Conservation (phyloP, 805 yeast species). For the Starmerella stellata region DNA sequence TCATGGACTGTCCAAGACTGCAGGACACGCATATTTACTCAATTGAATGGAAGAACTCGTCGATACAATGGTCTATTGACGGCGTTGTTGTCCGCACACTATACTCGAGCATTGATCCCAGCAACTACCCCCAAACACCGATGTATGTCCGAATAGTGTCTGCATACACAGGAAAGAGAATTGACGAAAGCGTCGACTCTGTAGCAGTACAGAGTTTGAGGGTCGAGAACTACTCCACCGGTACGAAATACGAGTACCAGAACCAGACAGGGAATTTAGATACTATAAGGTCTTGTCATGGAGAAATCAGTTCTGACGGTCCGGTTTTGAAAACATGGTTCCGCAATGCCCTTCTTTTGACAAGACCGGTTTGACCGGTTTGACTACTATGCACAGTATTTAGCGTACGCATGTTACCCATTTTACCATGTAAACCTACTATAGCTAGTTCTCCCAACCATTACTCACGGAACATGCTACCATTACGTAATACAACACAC, state of each 20-base stretch:
- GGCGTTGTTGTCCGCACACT: conserved; percentile 52
- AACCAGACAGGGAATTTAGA: conserved; percentile 27
- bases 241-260: conserved; percentile 27
- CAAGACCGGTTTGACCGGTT: conserved; percentile 17
- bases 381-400: too few species aligned
- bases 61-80: conserved; percentile 53
- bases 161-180: conserved; percentile 34
- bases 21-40: conserved; percentile 64
- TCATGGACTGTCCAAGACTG: conserved; percentile 20
- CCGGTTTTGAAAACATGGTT: conserved; percentile 18
- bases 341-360: conserved; percentile 20
- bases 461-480: too few species aligned
- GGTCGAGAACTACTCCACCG: conserved; percentile 42
- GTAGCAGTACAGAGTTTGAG: conserved; percentile 33
- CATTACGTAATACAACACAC: too few species aligned
- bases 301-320: conserved; percentile 35
- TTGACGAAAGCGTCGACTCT: conserved; percentile 34
- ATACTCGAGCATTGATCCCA: conserved; percentile 26
- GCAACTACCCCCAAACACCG: conserved; percentile 85
- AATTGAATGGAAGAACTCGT: conserved; percentile 61
- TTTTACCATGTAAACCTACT: too few species aligned
- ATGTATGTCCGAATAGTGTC: conserved; percentile 46
- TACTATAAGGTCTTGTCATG: conserved; percentile 28
- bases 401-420: too few species aligned
- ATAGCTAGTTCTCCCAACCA: too few species aligned